Evolutionary conservation across 805 yeast species (phyloP), one percentile per base, ranked within the genome.

Genomic region (Metschnikowia henanensis): DNA sequence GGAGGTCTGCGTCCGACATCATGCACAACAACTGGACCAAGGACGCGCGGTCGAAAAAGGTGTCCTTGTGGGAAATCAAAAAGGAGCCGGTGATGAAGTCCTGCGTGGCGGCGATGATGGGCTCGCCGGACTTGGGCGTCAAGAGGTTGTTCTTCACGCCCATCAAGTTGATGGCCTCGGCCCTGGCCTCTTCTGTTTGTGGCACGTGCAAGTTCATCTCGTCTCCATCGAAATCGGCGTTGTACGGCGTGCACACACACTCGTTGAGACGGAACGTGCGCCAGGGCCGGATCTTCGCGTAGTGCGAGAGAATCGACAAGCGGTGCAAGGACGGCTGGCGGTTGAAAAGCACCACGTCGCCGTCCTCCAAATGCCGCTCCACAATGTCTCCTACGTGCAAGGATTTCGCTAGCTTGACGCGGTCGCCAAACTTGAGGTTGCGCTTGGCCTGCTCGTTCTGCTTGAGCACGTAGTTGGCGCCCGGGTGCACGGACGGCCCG

Each of bases 211-310:
- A 74, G 65, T 94, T 94, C 99, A 94, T 94, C 66, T 94, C 99
- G 69, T 94, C 99, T 68, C 99, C 99, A 66, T 94, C 99, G 63
- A 94, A 94, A 78, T 94, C 99, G 30, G 99, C 99, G 65, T 95
- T 95, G 69, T 94, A 94, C 2, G 99, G 99, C 0, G 99, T 94
- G 72, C 99, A 94, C 8, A 94, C 99, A 84, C 99, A 94, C 67
- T 94, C 98, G 62, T 94, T 94, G 55, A 94, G 76, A 55, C 99
- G 76, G 71, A 94, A 88, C 2, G 99, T 94, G 70, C 99, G 79
- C 98, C 98, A 94, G 0, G 99, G 99, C 60, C 96, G 79, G 56
- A 94, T 84, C 61, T 89, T 91, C 36, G 97, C 99, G 66, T 84
- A 91, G 73, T 94, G 99, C 1, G 97, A 85, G 53, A 94, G 73